Conservation (phyloP, 192 early-diverging fungal species). For the Podila minutissima region DNA sequence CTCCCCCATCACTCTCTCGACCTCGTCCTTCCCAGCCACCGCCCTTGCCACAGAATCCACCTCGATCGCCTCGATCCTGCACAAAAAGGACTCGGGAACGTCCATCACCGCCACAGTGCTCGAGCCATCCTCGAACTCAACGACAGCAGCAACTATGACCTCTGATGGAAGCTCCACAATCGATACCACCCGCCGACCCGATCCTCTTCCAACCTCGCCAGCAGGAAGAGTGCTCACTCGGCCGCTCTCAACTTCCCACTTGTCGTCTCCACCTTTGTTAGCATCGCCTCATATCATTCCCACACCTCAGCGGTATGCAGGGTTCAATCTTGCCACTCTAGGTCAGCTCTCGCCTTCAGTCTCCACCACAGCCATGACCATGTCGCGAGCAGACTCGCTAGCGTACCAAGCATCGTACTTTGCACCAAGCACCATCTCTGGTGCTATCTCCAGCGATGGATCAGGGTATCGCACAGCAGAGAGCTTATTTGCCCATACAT, state of each 20-base stretch:
- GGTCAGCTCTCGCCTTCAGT: slow-evolving; percentile 42
- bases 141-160: background rate
- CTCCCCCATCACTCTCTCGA: too few relatives aligned
- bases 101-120: slow-evolving; percentile 21
- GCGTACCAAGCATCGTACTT: slow-evolving; percentile 6
- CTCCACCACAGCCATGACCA: slow-evolving; percentile 21
- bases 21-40: too few relatives aligned
- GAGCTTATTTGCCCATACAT: too few relatives aligned
- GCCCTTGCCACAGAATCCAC: background rate
- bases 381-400: slow-evolving; percentile 30
- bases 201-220: slow-evolving; percentile 8
- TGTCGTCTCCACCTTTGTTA: slow-evolving; percentile 22
- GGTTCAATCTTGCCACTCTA: slow-evolving; percentile 39
- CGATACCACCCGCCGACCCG: background rate
- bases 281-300: slow-evolving; percentile 41
- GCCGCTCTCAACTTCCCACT: slow-evolving; percentile 35
- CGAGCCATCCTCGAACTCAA: background rate
- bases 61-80: slow-evolving; percentile 14
- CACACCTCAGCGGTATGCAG: slow-evolving; percentile 22
- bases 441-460: background rate
- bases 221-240: slow-evolving; percentile 38
- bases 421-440: background rate
- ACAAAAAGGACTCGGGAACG: slow-evolving; percentile 48
- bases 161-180: background rate
- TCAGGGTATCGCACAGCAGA: background rate